phyloP scores from a whole-genome alignment of 441 rosid species.

The Arabidopsis hybrid region DNA sequence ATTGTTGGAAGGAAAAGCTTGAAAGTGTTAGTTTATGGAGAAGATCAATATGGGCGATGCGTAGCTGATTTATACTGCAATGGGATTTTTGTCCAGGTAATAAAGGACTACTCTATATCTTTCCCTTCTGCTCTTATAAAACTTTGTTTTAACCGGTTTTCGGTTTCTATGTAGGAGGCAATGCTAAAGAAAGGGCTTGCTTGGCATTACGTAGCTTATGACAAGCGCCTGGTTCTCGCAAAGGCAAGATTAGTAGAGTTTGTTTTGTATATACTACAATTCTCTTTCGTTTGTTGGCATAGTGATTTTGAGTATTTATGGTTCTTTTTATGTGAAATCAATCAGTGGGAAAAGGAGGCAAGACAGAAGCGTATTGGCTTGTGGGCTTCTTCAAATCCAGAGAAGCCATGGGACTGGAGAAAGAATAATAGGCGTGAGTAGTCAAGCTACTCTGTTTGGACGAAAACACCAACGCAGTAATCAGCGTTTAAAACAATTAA shows the following conservation, averaged over 20 bases:
- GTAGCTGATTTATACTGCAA: conserved; percentile 82
- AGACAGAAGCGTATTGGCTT: conserved; percentile 65
- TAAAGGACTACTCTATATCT: conserved; percentile 13
- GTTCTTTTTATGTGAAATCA: conserved; percentile 11
- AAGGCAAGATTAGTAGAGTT: conserved; percentile 44
- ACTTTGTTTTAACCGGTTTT: neutral
- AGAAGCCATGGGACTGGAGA: conserved; percentile 88
- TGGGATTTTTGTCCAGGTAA: conserved; percentile 60
- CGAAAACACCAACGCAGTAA: neutral
- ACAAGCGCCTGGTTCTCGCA: conserved; percentile 63
- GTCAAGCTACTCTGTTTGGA: conserved; percentile 3
- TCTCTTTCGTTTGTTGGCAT: neutral
- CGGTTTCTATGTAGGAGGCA: conserved; percentile 51
- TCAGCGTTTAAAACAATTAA: neutral
- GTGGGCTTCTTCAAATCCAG: conserved; percentile 80
- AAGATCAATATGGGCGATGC: conserved; percentile 70
- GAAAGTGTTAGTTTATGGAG: conserved; percentile 59
- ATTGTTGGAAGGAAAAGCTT: conserved; percentile 67
- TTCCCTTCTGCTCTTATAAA: neutral
- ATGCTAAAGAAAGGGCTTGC: conserved; percentile 86
- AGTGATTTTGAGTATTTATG: neutral
- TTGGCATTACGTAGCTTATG: conserved; percentile 81
- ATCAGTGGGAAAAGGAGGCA: conserved; percentile 88
- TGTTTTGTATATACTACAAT: neutral
- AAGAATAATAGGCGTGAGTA: conserved; percentile 56